phyloP scores from a whole-genome alignment of 148 eudicot genomes.

The Beta vulgaris region DNA sequence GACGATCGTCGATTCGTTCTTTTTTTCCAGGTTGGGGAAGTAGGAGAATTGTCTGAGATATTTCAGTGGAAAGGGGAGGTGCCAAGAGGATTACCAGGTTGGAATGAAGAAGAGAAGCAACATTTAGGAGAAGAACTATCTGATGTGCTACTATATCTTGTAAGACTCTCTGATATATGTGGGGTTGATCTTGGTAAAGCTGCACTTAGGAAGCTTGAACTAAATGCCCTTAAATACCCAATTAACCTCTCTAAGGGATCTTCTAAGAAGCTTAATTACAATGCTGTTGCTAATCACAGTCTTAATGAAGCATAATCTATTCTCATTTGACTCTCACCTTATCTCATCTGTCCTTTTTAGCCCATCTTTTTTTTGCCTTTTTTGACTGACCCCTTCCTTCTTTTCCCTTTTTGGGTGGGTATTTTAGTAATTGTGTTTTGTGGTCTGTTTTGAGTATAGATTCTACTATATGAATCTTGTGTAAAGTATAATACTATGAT shows the following conservation, averaged over 20 bases:
- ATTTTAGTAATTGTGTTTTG: neutral
- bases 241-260: slow-evolving; percentile 45
- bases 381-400: slow-evolving; percentile 16
- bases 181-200: slow-evolving; percentile 78
- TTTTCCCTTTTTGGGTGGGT: slow-evolving; percentile 14
- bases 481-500: slow-evolving; percentile 5
- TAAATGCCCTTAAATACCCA: slow-evolving; percentile 67
- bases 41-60: slow-evolving; percentile 72
- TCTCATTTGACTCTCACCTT: neutral
- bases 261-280: slow-evolving; percentile 41
- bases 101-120: slow-evolving; percentile 57
- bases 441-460: neutral
- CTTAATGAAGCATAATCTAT: slow-evolving; percentile 11
- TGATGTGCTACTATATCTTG: slow-evolving; percentile 65
- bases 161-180: slow-evolving; percentile 66
- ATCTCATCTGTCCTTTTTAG: neutral
- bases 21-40: slow-evolving; percentile 59
- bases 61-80: slow-evolving; percentile 87
- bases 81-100: slow-evolving; percentile 60
- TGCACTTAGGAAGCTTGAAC: slow-evolving; percentile 56
- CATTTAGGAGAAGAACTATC: slow-evolving; percentile 75
- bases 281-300: slow-evolving; percentile 1
- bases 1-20: neutral
- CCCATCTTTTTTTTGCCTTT: neutral
- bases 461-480: neutral